Conservation (phyloP, 1,139 yeast genomes). For the Candida albicans region DNA sequence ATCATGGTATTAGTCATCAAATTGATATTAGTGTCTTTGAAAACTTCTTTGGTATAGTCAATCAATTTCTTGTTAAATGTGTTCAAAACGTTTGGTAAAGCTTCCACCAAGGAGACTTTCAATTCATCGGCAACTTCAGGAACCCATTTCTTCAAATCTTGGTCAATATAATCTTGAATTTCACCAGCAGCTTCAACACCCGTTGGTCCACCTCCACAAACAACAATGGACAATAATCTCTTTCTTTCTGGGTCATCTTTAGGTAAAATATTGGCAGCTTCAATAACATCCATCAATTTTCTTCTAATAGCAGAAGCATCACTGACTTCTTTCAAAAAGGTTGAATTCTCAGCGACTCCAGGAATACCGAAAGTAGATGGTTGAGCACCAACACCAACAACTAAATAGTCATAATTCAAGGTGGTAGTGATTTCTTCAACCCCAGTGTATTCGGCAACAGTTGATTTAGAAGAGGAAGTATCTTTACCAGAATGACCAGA, state of each 20-base stretch:
- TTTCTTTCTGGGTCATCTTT: constrained; percentile 75
- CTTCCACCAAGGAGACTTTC: constrained; percentile 84
- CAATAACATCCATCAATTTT: constrained; percentile 77
- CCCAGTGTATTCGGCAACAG: constrained; percentile 38
- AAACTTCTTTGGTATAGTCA: constrained; percentile 79
- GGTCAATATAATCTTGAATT: constrained; percentile 89
- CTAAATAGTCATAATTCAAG: constrained; percentile 72
- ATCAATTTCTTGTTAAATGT: constrained; percentile 84
- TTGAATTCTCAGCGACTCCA: constrained; percentile 85
- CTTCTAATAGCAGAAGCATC: constrained; percentile 78
- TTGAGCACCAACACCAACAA: constrained; percentile 89
- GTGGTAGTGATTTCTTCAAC: constrained; percentile 49
- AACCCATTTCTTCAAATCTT: constrained; percentile 85
- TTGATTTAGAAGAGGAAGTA: constrained; percentile 52
- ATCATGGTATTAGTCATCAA: constrained; percentile 85
- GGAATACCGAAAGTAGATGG: constrained; percentile 92
- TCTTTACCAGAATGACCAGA: constrained; percentile 57
- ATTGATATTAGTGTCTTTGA: constrained; percentile 75
- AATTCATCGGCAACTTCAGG: constrained; percentile 83
- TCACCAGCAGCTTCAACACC: constrained; percentile 98
- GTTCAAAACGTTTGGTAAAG: constrained; percentile 85
- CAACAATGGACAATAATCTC: constrained; percentile 77
- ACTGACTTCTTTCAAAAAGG: constrained; percentile 82
- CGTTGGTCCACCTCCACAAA: constrained; percentile 96
- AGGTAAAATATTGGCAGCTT: constrained; percentile 77